These are phyloP conservation scores for Periconia digitata DNA, from an alignment of 2,329 filamentous ascomycete genomes.

Conservation along the genomic window DNA sequence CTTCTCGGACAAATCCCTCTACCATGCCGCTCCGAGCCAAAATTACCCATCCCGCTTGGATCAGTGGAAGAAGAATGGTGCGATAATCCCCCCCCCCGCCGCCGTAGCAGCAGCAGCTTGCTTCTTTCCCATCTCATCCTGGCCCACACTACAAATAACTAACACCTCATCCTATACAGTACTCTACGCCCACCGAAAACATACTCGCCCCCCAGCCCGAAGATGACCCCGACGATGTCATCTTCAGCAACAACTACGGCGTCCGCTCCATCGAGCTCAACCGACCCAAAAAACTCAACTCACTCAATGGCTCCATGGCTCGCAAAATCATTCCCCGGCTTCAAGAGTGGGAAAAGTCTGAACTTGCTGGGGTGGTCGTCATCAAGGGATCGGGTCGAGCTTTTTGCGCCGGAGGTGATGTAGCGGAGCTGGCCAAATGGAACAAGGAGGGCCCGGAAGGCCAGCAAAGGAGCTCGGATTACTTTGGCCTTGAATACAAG, in stretches of 20 bases:
- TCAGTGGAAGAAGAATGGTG: conserved; percentile 57
- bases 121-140: background rate
- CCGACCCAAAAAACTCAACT: conserved; percentile 87
- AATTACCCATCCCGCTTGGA: conserved; percentile 61
- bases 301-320: conserved; percentile 91
- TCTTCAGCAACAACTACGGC: conserved; percentile 87
- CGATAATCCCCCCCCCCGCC: conserved; percentile 1
- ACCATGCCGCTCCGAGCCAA: conserved; percentile 82
- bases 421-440: conserved; percentile 72
- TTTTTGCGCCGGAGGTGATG: conserved; percentile 93
- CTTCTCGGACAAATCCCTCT: conserved; percentile 31
- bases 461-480: conserved; percentile 74
- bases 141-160: conserved; percentile 3
- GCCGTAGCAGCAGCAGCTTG: no score
- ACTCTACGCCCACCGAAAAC: conserved; percentile 36
- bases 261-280: conserved; percentile 93
- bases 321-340: conserved; percentile 89
- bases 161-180: conserved; percentile 26
- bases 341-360: conserved; percentile 91
- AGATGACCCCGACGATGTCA: conserved; percentile 85
- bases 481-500: conserved; percentile 94
- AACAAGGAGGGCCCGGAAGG: conserved; percentile 71
- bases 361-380: conserved; percentile 88
- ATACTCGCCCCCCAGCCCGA: conserved; percentile 58
- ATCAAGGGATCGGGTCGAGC: conserved; percentile 88